phyloP scores from a whole-genome alignment of 2,329 filamentous ascomycete genomes.

The Aureobasidium pullulans region DNA sequence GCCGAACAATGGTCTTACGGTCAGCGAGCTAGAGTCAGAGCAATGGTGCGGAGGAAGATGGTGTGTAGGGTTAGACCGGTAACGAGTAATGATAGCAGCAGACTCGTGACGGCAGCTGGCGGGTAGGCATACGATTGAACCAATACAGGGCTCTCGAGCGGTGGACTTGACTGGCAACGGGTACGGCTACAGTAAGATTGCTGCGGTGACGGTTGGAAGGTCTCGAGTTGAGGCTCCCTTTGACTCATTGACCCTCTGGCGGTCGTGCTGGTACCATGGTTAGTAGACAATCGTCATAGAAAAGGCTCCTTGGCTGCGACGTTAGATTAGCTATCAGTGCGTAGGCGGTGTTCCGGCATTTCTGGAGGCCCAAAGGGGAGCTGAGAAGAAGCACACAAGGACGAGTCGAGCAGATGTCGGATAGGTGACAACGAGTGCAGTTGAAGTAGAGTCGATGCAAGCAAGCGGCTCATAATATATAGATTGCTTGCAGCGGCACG shows the following conservation, averaged over 20 bases:
- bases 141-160: conserved; percentile 1
- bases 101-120: background rate
- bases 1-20: background rate
- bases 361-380: conserved; percentile 4
- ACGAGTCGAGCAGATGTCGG: background rate
- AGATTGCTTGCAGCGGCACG: background rate
- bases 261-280: conserved; percentile 5
- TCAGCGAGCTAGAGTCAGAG: conserved; percentile 5
- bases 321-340: conserved; percentile 13
- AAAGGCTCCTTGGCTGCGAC: conserved; percentile 9
- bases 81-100: background rate
- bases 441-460: background rate
- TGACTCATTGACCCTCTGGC: conserved; percentile 5
- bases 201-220: conserved; percentile 3
- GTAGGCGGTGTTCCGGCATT: conserved; percentile 2
- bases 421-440: background rate
- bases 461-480: conserved; percentile 1
- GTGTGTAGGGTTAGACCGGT: conserved; percentile 1
- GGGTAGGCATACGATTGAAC: background rate
- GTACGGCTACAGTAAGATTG: conserved; percentile 6
- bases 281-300: conserved; percentile 4
- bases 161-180: background rate
- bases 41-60: background rate
- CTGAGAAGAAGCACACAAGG: background rate
- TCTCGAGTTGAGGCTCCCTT: background rate